phyloP scores from a whole-genome alignment of 345 rosid species.

The Microthlaspi erraticum region DNA sequence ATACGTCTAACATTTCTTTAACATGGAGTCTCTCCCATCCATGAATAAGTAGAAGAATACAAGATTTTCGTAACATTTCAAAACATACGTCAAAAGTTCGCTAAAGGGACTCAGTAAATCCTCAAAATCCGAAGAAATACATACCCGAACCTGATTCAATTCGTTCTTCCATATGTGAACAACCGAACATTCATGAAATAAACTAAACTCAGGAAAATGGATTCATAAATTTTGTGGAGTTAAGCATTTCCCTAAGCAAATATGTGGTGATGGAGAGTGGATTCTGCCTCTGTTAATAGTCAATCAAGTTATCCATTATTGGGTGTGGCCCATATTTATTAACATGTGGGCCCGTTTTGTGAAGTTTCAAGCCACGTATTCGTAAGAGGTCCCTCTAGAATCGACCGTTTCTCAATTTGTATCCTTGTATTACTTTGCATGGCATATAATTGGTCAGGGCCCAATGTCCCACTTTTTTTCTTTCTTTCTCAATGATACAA shows the following conservation, averaged over 20 bases:
- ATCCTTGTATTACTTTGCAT: constrained; percentile 37
- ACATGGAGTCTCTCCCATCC: neutral
- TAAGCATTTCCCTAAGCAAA: neutral
- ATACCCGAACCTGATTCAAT: neutral
- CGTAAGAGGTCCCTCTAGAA: constrained; percentile 12
- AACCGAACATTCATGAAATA: neutral
- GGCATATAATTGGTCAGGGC: constrained; percentile 32
- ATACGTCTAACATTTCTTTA: neutral
- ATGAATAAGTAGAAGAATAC: neutral
- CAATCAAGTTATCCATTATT: constrained; percentile 16
- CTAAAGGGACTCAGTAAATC: neutral
- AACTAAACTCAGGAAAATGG: neutral
- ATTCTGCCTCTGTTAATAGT: neutral
- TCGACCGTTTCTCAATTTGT: constrained; percentile 35
- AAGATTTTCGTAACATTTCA: neutral
- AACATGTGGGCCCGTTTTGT: constrained; percentile 31
- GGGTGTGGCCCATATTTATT: constrained; percentile 37
- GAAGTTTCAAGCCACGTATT: constrained; percentile 38
- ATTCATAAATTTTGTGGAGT: neutral
- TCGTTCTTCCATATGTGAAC: neutral
- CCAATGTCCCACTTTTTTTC: neutral
- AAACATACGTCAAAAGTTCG: neutral
- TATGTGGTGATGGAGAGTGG: constrained; percentile 1
- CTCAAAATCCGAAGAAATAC: constrained; percentile 1
- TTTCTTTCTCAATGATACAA: neutral